Base-by-base conservation (phyloP, 768 basidiomycete species). In the Russula ochroleuca region DNA sequence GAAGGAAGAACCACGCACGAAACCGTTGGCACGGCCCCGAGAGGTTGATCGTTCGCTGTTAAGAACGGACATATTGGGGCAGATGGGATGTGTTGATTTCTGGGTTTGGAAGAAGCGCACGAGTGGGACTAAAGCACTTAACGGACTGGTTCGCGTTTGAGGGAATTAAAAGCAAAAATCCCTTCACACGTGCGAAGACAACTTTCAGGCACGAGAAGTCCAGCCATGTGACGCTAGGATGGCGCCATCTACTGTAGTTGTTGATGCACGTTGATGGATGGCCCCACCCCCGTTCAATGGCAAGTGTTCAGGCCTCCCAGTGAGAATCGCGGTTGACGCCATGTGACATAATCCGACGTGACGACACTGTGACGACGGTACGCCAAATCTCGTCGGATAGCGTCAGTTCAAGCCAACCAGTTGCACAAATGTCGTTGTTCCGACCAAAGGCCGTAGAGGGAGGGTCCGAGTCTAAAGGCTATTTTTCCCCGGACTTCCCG, bases 11-110 rank as follows among this genome's bases (percentile, higher is more conserved):
- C 3, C 9, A 56, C 64, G 21, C 28, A 65, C 59, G 0, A 33
- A 1, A 50, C 14, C 2, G 3, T 25, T 5, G 21, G 10, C 14
- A 61, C 64, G 64, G 59, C 59, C 64, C 14, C 59, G 54, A 43
- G 64, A 64, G 47, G 3, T 5, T 1, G 63, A 64, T 64, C 63
- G 63, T 33, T 53, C 57, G 1, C 1, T 25, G n/a, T n/a, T n/a
- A 7, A 19, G 5, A 49, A 59, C 62, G 53, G 58, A 41, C 52
- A 15, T 5, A n/a, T 23, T 23, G 2, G 23, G 11, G 17, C 28
- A 2, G 28, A 28, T 28, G 5, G 28, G 28, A 28, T 28, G 28
- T 28, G 13, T 4, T 50, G 19, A 50, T 15, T 8, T n/a, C 23
- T 23, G 21, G 19, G 28, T 25, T 21, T n/a, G 23, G 10, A 57